These are phyloP conservation scores for Fremontodendron californicum DNA, from an alignment of 345 rosid species.

Conservation along the genomic window DNA sequence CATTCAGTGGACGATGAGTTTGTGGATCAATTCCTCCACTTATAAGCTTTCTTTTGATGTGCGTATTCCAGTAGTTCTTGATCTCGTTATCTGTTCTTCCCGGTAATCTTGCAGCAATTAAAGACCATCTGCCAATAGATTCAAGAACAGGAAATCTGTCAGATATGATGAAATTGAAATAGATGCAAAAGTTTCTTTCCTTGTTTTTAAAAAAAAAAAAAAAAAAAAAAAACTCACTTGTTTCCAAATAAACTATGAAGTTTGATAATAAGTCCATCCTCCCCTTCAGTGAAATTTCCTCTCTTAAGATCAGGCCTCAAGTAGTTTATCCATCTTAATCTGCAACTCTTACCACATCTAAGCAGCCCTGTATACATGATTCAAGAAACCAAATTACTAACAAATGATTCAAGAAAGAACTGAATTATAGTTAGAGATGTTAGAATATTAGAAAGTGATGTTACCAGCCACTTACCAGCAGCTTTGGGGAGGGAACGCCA, in stretches of 20 bases:
- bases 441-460: background rate
- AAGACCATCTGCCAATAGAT: conserved; percentile 56
- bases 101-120: conserved; percentile 69
- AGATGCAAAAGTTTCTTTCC: background rate
- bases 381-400: background rate
- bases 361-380: conserved; percentile 44
- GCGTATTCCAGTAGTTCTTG: conserved; percentile 87
- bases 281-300: conserved; percentile 74
- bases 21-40: conserved; percentile 74
- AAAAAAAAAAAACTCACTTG: conserved; percentile 39
- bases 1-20: conserved; percentile 44
- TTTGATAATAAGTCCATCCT: conserved; percentile 75
- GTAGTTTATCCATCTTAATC: conserved; percentile 74
- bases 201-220: background rate
- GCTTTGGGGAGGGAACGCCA: conserved; percentile 93
- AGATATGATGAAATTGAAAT: background rate
- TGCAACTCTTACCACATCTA: conserved; percentile 85
- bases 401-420: no score
- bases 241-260: conserved; percentile 77
- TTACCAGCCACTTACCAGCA: conserved; percentile 60
- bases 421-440: no score
- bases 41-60: conserved; percentile 70
- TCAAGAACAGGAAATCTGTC: background rate
- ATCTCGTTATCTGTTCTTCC: conserved; percentile 88
- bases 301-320: conserved; percentile 80